Evolutionary conservation across 116 monocot genomes (phyloP), one percentile per base, ranked within the genome.

Genomic region (Iris pallida): DNA sequence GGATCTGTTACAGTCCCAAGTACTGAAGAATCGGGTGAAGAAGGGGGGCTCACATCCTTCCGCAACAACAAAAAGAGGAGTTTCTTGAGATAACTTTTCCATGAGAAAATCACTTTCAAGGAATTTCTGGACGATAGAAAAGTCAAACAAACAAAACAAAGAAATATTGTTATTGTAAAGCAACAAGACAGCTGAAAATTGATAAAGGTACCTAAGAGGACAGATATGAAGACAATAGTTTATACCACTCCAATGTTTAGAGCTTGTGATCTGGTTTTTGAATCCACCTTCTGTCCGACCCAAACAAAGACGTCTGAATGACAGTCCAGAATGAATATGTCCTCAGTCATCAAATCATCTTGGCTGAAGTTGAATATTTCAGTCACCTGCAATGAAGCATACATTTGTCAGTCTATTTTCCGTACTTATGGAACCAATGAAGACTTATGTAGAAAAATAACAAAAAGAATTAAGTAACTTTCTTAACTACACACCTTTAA

Each of bases 301-400:
- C 96, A 96, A 55, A 96, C 81, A 71, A 85, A 96, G 49, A 96
- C 80, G 60, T 74, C 74, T 9, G 87, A 86, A 19, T 76, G 77
- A 63, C 89, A 86, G 61, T 96, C 89, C 53, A 96, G 68, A 79
- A 96, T 81, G 58, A 87, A 92, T 61, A 83, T 79, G 61, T 96
- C 96, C 79, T 96, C 96, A 0, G 96, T 92, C 92, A 92, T 87
- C 67, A 96, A 72, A 83, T 96, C 96, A 79, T 96, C 96, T 77
- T 96, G 96, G 9, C 61, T 81, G 72, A 96, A 96, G 74, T 82
- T 92, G 76, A 80, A 86, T 73, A 96, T 81, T 73, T 96, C 96
- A 63, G 71, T 85, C 17, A 89, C 82, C 93, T 93, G 64, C 16
- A 71, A n/a, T 20, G n/a, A 42, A 0, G 52, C 18, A 68, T 7